A percentile compares a stretch with the other conserved stretches of the same genome.
Evolutionary conservation across 1,284 basidiomycete species (phyloP).

Genomic region (Moesziomyces aphidis): DNA sequence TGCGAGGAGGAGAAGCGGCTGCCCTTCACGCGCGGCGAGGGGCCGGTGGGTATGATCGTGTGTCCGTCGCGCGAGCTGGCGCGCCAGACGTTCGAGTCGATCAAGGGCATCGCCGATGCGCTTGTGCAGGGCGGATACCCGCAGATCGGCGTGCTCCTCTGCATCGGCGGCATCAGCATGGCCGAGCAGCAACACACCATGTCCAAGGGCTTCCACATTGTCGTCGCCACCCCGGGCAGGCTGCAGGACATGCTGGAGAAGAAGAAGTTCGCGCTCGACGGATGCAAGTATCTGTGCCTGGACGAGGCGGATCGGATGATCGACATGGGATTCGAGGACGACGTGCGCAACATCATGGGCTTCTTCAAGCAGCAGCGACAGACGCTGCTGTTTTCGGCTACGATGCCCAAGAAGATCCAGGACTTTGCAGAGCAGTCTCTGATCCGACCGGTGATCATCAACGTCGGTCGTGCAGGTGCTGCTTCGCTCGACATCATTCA

Average conservation of each 20-base stretch:
- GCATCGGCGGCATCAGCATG: slow-evolving; percentile 98
- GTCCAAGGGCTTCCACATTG: slow-evolving; percentile 90
- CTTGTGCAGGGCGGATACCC: slow-evolving; percentile 87
- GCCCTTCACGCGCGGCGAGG: slow-evolving; percentile 90
- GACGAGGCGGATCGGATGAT: slow-evolving; percentile 99
- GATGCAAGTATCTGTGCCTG: slow-evolving; percentile 86
- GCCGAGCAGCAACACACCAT: slow-evolving; percentile 91
- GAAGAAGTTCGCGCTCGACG: slow-evolving; percentile 87
- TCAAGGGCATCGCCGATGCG: slow-evolving; percentile 84
- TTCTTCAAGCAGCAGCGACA: slow-evolving; percentile 97
- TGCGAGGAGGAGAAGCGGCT: slow-evolving; percentile 86
- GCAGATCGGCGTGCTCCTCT: slow-evolving; percentile 78
- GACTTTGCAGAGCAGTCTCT: slow-evolving; percentile 97
- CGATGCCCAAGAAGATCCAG: slow-evolving; percentile 98
- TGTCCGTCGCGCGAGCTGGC: slow-evolving; percentile 72
- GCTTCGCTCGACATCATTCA: slow-evolving; percentile 97
- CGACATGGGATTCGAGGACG: slow-evolving; percentile 98
- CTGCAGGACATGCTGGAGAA: slow-evolving; percentile 79
- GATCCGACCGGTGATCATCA: slow-evolving; percentile 91
- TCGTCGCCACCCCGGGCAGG: slow-evolving; percentile 79
- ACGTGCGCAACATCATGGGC: slow-evolving; percentile 97
- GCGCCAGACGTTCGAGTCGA: slow-evolving; percentile 91
- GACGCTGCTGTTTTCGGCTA: slow-evolving; percentile 96
- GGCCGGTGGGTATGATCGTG: slow-evolving; percentile 92
- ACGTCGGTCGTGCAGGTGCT: slow-evolving; percentile 97